A percentile compares a stretch with the other conserved stretches of the same genome.
Conservation (phyloP, 176 grass and related monocot genomes). For the Aegilops sharonensis region DNA sequence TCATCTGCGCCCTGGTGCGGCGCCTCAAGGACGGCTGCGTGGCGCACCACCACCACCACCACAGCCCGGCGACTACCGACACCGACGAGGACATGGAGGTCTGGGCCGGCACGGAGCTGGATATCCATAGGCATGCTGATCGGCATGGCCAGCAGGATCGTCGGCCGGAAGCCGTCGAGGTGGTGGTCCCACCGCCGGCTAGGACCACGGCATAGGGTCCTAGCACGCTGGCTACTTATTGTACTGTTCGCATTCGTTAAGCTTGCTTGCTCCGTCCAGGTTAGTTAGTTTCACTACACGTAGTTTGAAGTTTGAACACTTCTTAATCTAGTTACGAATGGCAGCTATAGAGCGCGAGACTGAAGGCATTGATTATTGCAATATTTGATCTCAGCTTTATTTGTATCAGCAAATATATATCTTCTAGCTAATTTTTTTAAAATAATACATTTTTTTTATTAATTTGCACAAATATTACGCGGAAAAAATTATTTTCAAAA, state of each 20-base stretch:
- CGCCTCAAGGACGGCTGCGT: conserved; percentile 20
- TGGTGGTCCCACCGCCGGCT: neutral
- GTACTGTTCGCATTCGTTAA: neutral
- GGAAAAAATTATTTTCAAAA: no score
- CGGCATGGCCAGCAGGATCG: neutral
- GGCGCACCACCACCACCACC: conserved; percentile 20
- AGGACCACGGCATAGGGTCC: neutral
- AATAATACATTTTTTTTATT: no score
- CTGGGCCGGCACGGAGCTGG: conserved; percentile 14
- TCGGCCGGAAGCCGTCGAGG: neutral
- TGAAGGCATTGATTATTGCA: neutral
- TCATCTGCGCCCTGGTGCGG: conserved; percentile 23
- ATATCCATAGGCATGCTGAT: conserved; percentile 13
- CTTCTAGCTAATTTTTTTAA: no score
- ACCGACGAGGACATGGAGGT: conserved; percentile 32
- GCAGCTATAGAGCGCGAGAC: neutral
- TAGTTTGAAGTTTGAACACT: no score
- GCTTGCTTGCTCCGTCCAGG: neutral
- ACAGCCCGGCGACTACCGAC: conserved; percentile 32
- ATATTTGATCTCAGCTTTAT: neutral
- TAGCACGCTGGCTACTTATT: neutral
- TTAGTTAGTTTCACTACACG: neutral
- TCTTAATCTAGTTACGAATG: neutral
- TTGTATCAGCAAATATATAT: neutral
- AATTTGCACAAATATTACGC: no score